Evolutionary conservation across 2,329 filamentous ascomycete species (phyloP).

Genomic region (Xylariales sp.): DNA sequence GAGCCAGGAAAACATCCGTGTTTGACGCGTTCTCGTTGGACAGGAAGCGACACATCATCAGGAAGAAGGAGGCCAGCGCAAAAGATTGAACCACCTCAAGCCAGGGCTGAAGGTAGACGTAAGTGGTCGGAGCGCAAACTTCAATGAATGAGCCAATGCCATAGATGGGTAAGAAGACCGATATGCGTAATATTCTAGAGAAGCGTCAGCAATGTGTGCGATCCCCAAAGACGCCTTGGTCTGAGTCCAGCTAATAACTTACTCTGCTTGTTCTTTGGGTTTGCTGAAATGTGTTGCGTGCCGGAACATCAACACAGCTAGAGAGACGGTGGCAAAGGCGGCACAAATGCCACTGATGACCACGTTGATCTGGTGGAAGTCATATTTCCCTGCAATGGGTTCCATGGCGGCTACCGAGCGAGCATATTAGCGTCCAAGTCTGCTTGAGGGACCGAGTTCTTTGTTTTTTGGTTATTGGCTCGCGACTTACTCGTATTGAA

Average conservation of each 20-base stretch:
- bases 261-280: conserved; percentile 7
- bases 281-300: conserved; percentile 4
- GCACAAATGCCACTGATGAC: conserved; percentile 5
- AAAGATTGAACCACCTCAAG: conserved; percentile 33
- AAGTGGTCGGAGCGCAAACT: conserved; percentile 29
- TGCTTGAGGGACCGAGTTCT: too few species aligned
- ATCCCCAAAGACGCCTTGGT: too few species aligned
- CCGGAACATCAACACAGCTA: conserved; percentile 2
- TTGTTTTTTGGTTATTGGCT: too few species aligned
- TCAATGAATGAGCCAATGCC: conserved; percentile 32
- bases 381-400: not conserved
- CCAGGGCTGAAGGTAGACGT: conserved; percentile 34
- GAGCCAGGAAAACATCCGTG: conserved; percentile 30
- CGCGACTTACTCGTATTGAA: conserved; percentile 4
- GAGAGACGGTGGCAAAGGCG: not conserved
- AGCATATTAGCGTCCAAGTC: not conserved
- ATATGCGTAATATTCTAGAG: conserved; percentile 34
- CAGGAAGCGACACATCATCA: conserved; percentile 38
- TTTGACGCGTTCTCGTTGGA: conserved; percentile 18
- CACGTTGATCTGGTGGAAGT: conserved; percentile 4
- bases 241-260: too few species aligned
- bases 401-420: too few species aligned
- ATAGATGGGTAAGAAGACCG: conserved; percentile 34
- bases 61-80: conserved; percentile 37
- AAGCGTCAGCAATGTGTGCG: not conserved